Conservation (phyloP, 768 basidiomycete genomes). For the Dioszegia crocea region DNA sequence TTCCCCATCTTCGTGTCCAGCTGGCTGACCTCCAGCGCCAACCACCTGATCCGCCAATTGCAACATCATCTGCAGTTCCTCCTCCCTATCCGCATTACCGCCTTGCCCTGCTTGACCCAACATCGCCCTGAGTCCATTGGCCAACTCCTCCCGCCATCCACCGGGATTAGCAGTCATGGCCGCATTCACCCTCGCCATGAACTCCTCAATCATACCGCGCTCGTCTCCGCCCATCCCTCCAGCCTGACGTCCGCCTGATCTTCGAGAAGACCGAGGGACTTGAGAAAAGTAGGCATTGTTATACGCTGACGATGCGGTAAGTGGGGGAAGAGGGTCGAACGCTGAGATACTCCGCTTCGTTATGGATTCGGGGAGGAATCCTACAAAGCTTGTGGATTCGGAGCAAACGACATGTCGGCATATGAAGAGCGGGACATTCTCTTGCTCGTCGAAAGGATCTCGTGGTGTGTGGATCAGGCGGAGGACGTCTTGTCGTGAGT, state of each 20-base stretch:
- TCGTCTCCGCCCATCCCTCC: constrained; percentile 12
- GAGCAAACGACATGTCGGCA: constrained; percentile 68
- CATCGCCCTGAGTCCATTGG: constrained; percentile 16
- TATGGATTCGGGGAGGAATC: constrained; percentile 66
- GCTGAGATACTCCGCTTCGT: constrained; percentile 59
- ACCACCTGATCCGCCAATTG: not conserved
- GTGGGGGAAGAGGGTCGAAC: constrained; percentile 85
- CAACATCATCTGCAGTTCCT: constrained; percentile 35
- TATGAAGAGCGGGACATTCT: constrained; percentile 30
- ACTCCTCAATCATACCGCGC: constrained; percentile 11
- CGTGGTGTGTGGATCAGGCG: constrained; percentile 21
- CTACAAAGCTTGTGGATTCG: constrained; percentile 59
- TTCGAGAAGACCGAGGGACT: not conserved
- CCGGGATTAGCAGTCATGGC: constrained; percentile 21
- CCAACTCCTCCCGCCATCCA: constrained; percentile 21
- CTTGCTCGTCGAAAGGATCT: constrained; percentile 32
- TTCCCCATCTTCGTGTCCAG: not conserved
- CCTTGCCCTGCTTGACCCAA: constrained; percentile 15
- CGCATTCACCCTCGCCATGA: constrained; percentile 24
- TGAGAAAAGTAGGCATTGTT: constrained; percentile 66
- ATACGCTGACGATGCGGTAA: constrained; percentile 59
- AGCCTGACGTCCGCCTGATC: constrained; percentile 2
- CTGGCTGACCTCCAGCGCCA: not conserved
- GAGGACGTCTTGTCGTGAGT: constrained; percentile 42
- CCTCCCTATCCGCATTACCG: constrained; percentile 27